phyloP scores from a whole-genome alignment of 768 basidiomycete genomes.

The Lentinula boryana region DNA sequence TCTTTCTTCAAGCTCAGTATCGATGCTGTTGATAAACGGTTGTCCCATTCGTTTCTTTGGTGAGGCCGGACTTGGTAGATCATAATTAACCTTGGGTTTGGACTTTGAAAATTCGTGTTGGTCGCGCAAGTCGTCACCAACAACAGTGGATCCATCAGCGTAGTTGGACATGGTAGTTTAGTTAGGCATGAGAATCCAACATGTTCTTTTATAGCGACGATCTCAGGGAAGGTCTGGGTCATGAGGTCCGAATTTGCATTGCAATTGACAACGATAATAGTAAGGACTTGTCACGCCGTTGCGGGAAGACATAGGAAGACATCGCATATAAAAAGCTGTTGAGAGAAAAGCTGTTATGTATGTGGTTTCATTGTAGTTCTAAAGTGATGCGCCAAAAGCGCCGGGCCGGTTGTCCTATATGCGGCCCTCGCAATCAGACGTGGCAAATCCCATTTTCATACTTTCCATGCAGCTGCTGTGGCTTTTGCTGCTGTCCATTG shows the following conservation, averaged over 20 bases:
- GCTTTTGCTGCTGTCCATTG: conserved; percentile 40
- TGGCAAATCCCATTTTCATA: background rate
- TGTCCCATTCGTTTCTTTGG: conserved; percentile 18
- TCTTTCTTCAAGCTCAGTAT: conserved; percentile 48
- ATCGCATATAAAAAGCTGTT: background rate
- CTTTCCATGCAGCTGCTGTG: conserved; percentile 36
- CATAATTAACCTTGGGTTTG: background rate
- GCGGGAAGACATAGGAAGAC: no score
- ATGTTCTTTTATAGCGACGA: background rate
- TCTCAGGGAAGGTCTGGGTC: background rate
- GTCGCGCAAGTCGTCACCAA: conserved; percentile 26
- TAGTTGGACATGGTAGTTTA: conserved; percentile 25
- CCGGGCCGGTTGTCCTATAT: background rate
- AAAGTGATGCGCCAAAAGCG: background rate
- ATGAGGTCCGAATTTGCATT: background rate
- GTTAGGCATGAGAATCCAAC: background rate
- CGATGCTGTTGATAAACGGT: conserved; percentile 27
- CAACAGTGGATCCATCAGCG: conserved; percentile 39
- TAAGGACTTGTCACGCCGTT: no score
- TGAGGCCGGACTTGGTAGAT: background rate
- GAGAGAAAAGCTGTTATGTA: background rate
- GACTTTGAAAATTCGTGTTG: conserved; percentile 13
- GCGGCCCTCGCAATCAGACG: background rate
- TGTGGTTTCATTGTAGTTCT: background rate
- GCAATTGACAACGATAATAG: background rate